Evolutionary conservation across 2,329 filamentous ascomycete species (phyloP).

Genomic region (Cyphellophora attinorum): DNA sequence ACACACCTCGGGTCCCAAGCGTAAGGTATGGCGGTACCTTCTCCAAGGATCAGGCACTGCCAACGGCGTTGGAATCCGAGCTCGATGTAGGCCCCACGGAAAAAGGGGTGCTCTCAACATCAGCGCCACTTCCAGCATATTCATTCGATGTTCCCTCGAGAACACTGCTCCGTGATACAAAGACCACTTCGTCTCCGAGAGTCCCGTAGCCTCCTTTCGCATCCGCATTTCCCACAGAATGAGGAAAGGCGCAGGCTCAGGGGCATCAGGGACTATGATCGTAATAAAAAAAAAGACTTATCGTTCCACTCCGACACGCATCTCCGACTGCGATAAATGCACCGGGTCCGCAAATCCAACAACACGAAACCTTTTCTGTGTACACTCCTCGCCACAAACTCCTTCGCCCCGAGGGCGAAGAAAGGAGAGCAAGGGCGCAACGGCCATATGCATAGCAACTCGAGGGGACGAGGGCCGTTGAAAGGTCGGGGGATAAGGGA

Average conservation of each 20-base stretch:
- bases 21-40: no score
- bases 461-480: conserved; percentile 12
- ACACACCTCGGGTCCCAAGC: no score
- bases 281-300: conserved; percentile 16
- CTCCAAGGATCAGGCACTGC: conserved; percentile 15
- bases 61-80: neutral
- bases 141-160: conserved; percentile 16
- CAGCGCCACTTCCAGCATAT: conserved; percentile 11
- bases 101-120: conserved; percentile 14
- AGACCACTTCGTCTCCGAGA: conserved; percentile 20
- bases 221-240: no score
- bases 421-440: conserved; percentile 1
- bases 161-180: conserved; percentile 15
- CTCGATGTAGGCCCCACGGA: conserved; percentile 4
- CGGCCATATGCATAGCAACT: conserved; percentile 7
- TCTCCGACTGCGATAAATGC: conserved; percentile 18
- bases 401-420: no score
- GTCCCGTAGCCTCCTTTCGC: conserved; percentile 6
- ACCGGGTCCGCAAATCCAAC: conserved; percentile 10
- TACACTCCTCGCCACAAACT: no score
- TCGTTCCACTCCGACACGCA: conserved; percentile 21
- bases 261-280: conserved; percentile 7
- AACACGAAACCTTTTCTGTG: conserved; percentile 11
- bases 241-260: no score
- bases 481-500: conserved; percentile 12